phyloP scores from a whole-genome alignment of 129 eudicot species.

The Flaveria robusta region DNA sequence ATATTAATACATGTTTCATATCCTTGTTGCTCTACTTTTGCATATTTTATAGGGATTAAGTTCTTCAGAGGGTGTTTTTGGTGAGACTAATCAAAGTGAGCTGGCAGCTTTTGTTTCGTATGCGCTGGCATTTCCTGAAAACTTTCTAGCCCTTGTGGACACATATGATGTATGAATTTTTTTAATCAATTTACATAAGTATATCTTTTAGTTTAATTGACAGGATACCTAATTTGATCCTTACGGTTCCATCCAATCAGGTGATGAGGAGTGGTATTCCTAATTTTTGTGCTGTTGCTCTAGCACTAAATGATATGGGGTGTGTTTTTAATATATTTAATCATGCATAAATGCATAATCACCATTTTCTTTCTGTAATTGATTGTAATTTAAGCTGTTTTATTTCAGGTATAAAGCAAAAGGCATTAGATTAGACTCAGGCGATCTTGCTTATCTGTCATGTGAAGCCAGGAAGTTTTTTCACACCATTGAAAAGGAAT shows the following conservation, averaged over 20 bases:
- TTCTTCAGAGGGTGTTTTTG: slow-evolving; percentile 59
- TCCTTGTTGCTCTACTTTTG: not conserved
- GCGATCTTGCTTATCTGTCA: slow-evolving; percentile 96
- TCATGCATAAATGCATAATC: not conserved
- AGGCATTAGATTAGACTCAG: slow-evolving; percentile 94
- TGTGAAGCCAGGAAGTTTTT: slow-evolving; percentile 86
- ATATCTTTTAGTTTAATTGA: not conserved
- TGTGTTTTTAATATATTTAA: slow-evolving; percentile 38
- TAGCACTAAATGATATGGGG: slow-evolving; percentile 92
- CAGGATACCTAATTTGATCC: slow-evolving; percentile 21
- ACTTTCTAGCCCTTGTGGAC: slow-evolving; percentile 93
- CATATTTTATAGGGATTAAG: slow-evolving; percentile 54
- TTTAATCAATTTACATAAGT: not conserved
- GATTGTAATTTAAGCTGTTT: not conserved
- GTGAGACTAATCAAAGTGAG: slow-evolving; percentile 95
- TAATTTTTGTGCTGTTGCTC: slow-evolving; percentile 97
- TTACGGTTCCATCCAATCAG: slow-evolving; percentile 41
- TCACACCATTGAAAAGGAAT: slow-evolving; percentile 70
- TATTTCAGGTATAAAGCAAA: slow-evolving; percentile 76
- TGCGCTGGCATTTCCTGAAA: slow-evolving; percentile 87
- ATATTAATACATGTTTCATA: not conserved
- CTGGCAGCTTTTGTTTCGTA: slow-evolving; percentile 93
- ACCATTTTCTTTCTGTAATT: slow-evolving; percentile 15
- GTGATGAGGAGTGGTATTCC: slow-evolving; percentile 95
- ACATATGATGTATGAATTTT: slow-evolving; percentile 81